Conservation (phyloP, 2,329 filamentous ascomycete species). For the Chaetomium sp. region DNA sequence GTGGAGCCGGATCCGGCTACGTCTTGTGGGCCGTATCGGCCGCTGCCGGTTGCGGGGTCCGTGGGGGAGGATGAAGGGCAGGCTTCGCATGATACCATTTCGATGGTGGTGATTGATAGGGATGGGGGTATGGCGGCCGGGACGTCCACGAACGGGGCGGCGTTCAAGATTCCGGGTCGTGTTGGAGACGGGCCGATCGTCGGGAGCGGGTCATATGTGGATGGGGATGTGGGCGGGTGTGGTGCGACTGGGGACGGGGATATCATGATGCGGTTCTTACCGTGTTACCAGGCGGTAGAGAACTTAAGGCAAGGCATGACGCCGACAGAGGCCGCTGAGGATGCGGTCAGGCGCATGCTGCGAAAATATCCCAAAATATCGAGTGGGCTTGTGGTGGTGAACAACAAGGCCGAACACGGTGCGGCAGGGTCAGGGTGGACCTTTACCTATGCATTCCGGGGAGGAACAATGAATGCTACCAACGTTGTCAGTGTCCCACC, state of each 20-base stretch:
- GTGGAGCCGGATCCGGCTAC: constrained; percentile 47
- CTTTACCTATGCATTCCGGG: constrained; percentile 56
- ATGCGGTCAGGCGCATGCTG: constrained; percentile 54
- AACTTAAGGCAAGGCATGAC: constrained; percentile 53
- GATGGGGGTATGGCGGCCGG: constrained; percentile 54
- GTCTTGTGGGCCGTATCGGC: constrained; percentile 53
- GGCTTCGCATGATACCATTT: constrained; percentile 56
- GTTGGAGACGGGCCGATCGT: constrained; percentile 59
- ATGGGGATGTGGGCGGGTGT: constrained; percentile 56
- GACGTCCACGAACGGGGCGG: constrained; percentile 58
- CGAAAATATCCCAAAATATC: constrained; percentile 49
- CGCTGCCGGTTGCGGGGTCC: constrained; percentile 33
- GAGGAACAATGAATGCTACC: constrained; percentile 50
- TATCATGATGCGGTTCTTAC: constrained; percentile 59
- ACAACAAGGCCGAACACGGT: constrained; percentile 52
- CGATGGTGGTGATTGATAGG: constrained; percentile 51
- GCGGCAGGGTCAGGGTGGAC: constrained; percentile 57
- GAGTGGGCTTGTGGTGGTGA: constrained; percentile 55
- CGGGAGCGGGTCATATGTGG: constrained; percentile 58
- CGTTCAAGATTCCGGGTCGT: constrained; percentile 57
- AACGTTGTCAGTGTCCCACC: constrained; percentile 49
- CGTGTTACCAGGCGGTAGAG: constrained; percentile 61
- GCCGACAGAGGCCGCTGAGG: constrained; percentile 52
- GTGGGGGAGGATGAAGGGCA: constrained; percentile 27
- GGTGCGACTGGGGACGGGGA: constrained; percentile 61